Evolutionary conservation across 352 stramenopile species (phyloP).

Genomic region (Phytophthora crassamura): DNA sequence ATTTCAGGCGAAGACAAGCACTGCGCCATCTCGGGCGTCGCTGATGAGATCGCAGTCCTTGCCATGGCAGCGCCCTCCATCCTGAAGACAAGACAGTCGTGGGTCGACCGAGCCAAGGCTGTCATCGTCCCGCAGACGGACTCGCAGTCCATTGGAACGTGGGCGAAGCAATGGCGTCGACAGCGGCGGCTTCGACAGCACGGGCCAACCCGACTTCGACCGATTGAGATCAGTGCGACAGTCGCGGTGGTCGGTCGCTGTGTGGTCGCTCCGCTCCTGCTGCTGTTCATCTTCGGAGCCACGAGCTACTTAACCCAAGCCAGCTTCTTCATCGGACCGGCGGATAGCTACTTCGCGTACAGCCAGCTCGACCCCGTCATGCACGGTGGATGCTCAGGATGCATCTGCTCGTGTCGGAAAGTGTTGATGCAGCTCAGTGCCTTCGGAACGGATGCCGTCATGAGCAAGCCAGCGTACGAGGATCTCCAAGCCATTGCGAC

Average conservation of each 20-base stretch:
- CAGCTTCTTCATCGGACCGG: constrained; percentile 11
- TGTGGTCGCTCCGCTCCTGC: constrained; percentile 10
- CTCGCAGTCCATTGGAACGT: not conserved
- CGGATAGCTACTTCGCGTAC: constrained; percentile 15
- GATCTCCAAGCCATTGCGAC: constrained; percentile 10
- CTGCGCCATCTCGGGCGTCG: not conserved
- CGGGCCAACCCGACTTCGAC: constrained; percentile 9
- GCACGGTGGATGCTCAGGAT: constrained; percentile 8
- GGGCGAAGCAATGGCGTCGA: constrained; percentile 7
- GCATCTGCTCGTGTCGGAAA: constrained; percentile 9
- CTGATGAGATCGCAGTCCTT: not conserved
- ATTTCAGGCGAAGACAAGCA: not conserved
- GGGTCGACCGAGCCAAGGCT: constrained; percentile 4
- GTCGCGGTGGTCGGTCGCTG: constrained; percentile 14
- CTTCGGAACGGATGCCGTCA: constrained; percentile 3
- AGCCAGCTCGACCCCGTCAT: constrained; percentile 14
- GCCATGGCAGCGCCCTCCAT: not conserved
- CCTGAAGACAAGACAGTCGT: constrained; percentile 4
- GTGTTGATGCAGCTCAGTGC: constrained; percentile 13
- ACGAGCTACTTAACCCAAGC: constrained; percentile 10
- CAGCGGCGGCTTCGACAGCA: not conserved
- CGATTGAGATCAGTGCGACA: constrained; percentile 9
- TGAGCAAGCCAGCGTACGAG: constrained; percentile 10
- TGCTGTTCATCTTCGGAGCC: constrained; percentile 6
- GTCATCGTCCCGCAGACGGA: not conserved